Evolutionary conservation across 192 early-diverging fungal species (phyloP).

Genomic region (Coemansia sp.): DNA sequence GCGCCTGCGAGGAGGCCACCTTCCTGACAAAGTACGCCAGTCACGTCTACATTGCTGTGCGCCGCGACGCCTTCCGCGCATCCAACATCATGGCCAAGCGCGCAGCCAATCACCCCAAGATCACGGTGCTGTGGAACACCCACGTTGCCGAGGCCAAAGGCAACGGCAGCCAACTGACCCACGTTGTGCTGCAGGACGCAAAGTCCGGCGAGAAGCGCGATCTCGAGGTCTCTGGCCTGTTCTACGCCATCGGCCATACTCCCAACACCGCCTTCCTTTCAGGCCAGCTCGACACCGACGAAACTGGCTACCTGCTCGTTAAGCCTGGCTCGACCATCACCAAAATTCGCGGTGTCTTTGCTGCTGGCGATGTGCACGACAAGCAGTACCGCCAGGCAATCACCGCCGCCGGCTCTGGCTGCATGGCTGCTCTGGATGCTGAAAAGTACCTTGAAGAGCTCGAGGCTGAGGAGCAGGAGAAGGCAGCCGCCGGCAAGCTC

Average conservation of each 20-base stretch:
- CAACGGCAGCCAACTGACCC: constrained; percentile 73
- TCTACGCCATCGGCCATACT: constrained; percentile 97
- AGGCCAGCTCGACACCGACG: constrained; percentile 79
- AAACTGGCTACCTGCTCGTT: constrained; percentile 85
- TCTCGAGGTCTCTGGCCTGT: constrained; percentile 84
- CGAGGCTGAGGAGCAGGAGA: constrained; percentile 47
- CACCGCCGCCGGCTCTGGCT: constrained; percentile 94
- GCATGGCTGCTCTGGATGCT: constrained; percentile 96
- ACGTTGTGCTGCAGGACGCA: constrained; percentile 76
- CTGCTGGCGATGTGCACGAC: constrained; percentile 98
- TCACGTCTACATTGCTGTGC: constrained; percentile 91
- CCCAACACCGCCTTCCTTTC: constrained; percentile 79
- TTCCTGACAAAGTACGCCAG: constrained; percentile 97
- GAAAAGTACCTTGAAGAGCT: constrained; percentile 92
- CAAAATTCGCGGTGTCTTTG: constrained; percentile 91
- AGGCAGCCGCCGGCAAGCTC: constrained; percentile 36
- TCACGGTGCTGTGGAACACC: constrained; percentile 90
- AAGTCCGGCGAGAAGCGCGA: constrained; percentile 64
- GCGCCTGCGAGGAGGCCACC: constrained; percentile 92
- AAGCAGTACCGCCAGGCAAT: constrained; percentile 95
- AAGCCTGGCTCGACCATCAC: constrained; percentile 79
- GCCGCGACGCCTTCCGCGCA: constrained; percentile 93
- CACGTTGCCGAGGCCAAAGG: constrained; percentile 84
- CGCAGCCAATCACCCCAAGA: constrained; percentile 80
- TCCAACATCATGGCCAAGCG: constrained; percentile 97